Evolutionary conservation across 2,329 filamentous ascomycete species (phyloP).

Genomic region (Ustilaginoidea virens): DNA sequence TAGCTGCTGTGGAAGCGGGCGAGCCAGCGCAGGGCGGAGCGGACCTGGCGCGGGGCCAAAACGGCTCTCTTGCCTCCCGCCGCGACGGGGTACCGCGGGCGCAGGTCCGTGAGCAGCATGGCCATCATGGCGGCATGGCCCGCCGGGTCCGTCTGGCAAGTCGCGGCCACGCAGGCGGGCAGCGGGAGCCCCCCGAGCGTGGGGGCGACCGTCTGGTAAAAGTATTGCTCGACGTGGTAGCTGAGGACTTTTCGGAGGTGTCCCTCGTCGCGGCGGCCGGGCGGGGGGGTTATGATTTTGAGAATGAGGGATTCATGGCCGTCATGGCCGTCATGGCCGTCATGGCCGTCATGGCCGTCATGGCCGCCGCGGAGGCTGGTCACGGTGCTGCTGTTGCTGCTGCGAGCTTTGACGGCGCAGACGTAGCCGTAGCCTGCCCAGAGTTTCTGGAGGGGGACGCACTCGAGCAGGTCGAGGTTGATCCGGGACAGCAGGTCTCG

Average conservation of each 20-base stretch:
- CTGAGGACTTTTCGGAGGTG: slow-evolving; percentile 51
- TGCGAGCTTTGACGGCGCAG: slow-evolving; percentile 33
- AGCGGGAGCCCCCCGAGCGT: slow-evolving; percentile 29
- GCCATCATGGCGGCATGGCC: slow-evolving; percentile 28
- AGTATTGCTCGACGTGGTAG: slow-evolving; percentile 52
- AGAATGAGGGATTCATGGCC: slow-evolving; percentile 29
- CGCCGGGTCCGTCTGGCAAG: slow-evolving; percentile 14
- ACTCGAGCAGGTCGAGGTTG: slow-evolving; percentile 23
- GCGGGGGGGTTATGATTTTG: slow-evolving; percentile 43
- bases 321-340: not conserved
- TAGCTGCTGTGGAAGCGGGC: slow-evolving; percentile 43
- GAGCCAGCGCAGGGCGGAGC: slow-evolving; percentile 45
- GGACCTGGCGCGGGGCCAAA: slow-evolving; percentile 30
- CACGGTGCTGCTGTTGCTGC: no score
- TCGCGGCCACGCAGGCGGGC: slow-evolving; percentile 33
- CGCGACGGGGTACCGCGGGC: slow-evolving; percentile 35
- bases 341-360: slow-evolving; percentile 1
- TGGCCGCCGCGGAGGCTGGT: slow-evolving; percentile 5
- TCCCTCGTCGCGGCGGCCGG: slow-evolving; percentile 32
- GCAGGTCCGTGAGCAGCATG: slow-evolving; percentile 42
- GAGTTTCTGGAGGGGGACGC: slow-evolving; percentile 24
- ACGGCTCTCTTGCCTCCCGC: slow-evolving; percentile 36
- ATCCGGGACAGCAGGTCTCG: slow-evolving; percentile 25
- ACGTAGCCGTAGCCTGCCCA: slow-evolving; percentile 42
- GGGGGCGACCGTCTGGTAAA: slow-evolving; percentile 42